Base-by-base conservation (phyloP, 2,329 filamentous ascomycete species). In the Chaetothyriales sp. region DNA sequence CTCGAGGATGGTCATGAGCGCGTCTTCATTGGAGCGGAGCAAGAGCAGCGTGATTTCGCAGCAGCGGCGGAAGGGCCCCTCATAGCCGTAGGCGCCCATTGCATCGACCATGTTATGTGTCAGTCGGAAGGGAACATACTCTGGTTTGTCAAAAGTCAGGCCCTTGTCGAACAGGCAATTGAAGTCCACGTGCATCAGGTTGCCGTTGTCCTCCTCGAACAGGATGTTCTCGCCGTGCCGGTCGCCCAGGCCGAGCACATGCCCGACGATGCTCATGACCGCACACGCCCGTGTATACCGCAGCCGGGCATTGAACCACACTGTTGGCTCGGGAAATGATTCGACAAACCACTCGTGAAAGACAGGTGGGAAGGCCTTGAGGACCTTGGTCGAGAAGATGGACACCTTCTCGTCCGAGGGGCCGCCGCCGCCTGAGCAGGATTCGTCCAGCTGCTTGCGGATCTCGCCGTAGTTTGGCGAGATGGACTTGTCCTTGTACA, bases 111-210 rank as follows among this genome's bases (percentile, higher is more conserved):
- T 96, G 68, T 98, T 98, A 73, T 95, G 90, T 3, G 92, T 98
- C 43, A 98, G 75, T 15, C 93, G 84, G 74, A 98, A 99, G 1
- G 92, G 93, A 1, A 98, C 92, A 26, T 84, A 75, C 67, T 99
- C 92, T 0, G 92, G 90, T 66, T 93, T 94, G 55, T 88, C 83
- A 64, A 98, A 96, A 0, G 89, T 95, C 43, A 90, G 77, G 1
- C 92, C 92, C 60, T 98, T 98, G 72, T 98, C 93, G 65, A 99
- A 99, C 3, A 98, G 80, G 67, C 93, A 98, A 70, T 98, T 98
- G 75, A 99, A 98, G 69, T 98, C 92, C 45, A 99, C 93, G 67
- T 99, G 92, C 67, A 98, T 86, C 2, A 94, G 81, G 48, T 90
- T 90, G 44, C 93, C 92, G 57, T 88, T 93, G 51, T 85, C 84